Percentiles rank a stretch among this genome's conserved stretches.
Conservation (phyloP, 169 alveolate species). For the Babesia bigemina region DNA sequence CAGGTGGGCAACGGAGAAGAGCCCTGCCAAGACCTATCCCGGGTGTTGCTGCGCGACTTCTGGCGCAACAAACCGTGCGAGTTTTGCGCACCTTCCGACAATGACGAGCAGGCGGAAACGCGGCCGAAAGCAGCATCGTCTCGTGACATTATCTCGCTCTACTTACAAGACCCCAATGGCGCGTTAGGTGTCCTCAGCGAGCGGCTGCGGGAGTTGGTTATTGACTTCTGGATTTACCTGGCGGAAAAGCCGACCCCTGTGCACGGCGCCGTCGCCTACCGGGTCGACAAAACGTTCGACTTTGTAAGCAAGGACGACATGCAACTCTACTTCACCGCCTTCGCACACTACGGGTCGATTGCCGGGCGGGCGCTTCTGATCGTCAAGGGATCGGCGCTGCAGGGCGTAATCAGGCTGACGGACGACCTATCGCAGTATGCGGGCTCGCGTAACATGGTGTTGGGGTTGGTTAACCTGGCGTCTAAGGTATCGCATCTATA, state of each 20-base stretch:
- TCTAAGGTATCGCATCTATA: neutral
- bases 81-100: neutral
- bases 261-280: slow-evolving; percentile 14
- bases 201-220: neutral
- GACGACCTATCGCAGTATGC: neutral
- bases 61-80: slow-evolving; percentile 3
- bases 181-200: neutral
- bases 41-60: neutral
- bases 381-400: neutral
- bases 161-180: too few species aligned
- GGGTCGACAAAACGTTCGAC: neutral
- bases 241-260: slow-evolving; percentile 13
- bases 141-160: neutral
- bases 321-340: neutral
- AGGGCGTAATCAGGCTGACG: slow-evolving; percentile 4
- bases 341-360: slow-evolving; percentile 1
- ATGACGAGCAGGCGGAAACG: neutral
- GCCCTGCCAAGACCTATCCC: neutral
- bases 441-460: neutral
- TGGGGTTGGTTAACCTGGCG: neutral
- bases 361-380: slow-evolving; percentile 2
- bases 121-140: too few species aligned
- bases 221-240: slow-evolving; percentile 29
- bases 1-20: neutral
- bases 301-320: neutral